Evolutionary conservation across 148 eudicot species (phyloP).

Genomic region (Vaccinium macrocarpon): DNA sequence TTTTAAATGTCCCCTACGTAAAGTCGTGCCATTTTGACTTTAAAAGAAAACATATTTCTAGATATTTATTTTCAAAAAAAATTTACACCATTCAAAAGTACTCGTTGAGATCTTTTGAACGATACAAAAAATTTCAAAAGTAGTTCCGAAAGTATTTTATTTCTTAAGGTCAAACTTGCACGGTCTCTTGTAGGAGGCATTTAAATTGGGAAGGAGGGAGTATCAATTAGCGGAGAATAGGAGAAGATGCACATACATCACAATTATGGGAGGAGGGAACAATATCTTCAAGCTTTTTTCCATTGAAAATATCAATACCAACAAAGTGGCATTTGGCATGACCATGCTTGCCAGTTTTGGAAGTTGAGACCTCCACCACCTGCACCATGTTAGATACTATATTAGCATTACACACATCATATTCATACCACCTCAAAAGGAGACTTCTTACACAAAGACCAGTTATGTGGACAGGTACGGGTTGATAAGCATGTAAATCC

Average conservation of each 20-base stretch:
- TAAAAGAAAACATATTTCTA: no score
- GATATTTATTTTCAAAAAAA: no score
- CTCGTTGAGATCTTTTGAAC: no score
- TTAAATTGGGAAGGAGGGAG: no score
- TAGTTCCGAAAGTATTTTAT: no score
- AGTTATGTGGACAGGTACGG: neutral
- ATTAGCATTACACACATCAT: neutral
- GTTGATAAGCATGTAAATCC: neutral
- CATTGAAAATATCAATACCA: slow-evolving; percentile 74
- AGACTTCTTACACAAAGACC: neutral
- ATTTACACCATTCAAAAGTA: no score
- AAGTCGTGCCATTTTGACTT: no score
- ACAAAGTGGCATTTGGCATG: slow-evolving; percentile 84
- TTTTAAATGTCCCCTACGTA: no score
- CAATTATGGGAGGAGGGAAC: slow-evolving; percentile 4
- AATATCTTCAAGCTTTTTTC: slow-evolving; percentile 73
- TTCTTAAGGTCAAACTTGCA: no score
- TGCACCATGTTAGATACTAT: slow-evolving; percentile 14
- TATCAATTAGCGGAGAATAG: slow-evolving; percentile 30
- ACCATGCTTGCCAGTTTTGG: slow-evolving; percentile 89
- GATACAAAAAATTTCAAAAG: no score
- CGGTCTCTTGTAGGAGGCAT: no score
- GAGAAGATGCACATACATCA: slow-evolving; percentile 24
- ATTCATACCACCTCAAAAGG: neutral
- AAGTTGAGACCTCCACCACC: slow-evolving; percentile 90